Conservation (phyloP, 345 rosid genomes). For the Gossypium anomalum region DNA sequence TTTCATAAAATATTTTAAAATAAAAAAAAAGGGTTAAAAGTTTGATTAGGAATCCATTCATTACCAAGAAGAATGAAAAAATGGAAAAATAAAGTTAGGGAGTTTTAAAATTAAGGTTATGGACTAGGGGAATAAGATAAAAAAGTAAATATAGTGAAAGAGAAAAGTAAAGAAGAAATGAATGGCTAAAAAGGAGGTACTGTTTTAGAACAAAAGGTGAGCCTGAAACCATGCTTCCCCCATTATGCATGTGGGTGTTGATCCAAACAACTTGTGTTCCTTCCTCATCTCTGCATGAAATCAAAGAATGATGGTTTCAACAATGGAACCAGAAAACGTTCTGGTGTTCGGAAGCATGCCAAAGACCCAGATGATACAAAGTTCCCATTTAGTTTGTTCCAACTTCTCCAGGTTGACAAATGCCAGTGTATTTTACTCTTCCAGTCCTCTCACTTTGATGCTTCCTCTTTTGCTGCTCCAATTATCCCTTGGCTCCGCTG, state of each 20-base stretch:
- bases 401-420: background rate
- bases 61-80: too few species aligned
- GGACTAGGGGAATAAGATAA: too few species aligned
- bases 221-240: background rate
- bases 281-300: background rate
- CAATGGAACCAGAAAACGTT: slow-evolving; percentile 8
- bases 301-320: background rate
- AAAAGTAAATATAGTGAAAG: background rate
- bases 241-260: background rate
- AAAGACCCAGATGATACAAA: background rate
- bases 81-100: too few species aligned
- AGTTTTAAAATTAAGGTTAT: too few species aligned
- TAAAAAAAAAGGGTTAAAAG: too few species aligned
- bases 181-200: background rate
- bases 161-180: background rate
- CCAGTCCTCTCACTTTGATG: background rate
- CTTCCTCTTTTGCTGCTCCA: slow-evolving; percentile 18
- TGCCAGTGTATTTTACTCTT: background rate
- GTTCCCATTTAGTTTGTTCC: background rate
- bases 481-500: slow-evolving; percentile 1
- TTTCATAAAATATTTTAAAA: too few species aligned
- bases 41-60: too few species aligned
- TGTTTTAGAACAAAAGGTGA: background rate
- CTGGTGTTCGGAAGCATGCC: background rate
- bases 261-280: background rate